Percentiles rank a stretch among this genome's conserved stretches.
Conservation (phyloP, 2,329 filamentous ascomycete species). For the Cercospora sojina region DNA sequence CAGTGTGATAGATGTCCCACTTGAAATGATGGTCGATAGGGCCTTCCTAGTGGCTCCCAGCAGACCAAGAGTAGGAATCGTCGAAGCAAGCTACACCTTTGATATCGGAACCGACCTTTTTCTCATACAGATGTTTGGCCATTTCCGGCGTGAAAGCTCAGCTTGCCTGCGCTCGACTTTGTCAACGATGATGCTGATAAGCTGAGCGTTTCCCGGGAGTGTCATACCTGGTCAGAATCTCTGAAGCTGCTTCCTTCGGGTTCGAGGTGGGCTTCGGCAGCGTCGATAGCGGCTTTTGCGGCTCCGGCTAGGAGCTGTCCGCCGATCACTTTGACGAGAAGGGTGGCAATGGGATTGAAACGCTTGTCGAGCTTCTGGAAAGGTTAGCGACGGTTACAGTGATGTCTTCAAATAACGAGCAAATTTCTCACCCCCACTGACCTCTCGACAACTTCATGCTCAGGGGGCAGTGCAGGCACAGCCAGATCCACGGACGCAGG, state of each 20-base stretch:
- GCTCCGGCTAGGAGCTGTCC: background rate
- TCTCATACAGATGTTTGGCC: slow-evolving; percentile 2
- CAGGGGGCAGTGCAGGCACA: background rate
- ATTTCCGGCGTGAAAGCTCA: slow-evolving; percentile 6
- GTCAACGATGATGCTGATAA: background rate
- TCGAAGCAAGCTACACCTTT: slow-evolving; percentile 3
- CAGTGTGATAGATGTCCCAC: slow-evolving; percentile 1
- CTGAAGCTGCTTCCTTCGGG: background rate
- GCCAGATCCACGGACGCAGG: background rate
- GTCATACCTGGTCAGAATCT: background rate
- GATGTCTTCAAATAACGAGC: too few relatives aligned
- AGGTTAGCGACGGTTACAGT: too few relatives aligned
- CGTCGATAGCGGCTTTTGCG: slow-evolving; percentile 1
- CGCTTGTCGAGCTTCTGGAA: background rate
- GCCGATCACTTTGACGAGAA: slow-evolving; percentile 7
- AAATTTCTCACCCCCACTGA: background rate
- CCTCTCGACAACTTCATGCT: background rate
- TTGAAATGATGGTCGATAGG: slow-evolving; percentile 3
- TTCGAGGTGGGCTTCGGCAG: slow-evolving; percentile 4
- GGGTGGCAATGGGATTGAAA: background rate
- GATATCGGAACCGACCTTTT: background rate
- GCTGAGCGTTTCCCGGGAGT: rapidly evolving
- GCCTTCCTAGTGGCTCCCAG: background rate
- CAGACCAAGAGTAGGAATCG: background rate
- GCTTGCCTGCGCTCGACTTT: background rate